Evolutionary conservation across 2,329 filamentous ascomycete genomes (phyloP).

Genomic region (Alternaria sp.): DNA sequence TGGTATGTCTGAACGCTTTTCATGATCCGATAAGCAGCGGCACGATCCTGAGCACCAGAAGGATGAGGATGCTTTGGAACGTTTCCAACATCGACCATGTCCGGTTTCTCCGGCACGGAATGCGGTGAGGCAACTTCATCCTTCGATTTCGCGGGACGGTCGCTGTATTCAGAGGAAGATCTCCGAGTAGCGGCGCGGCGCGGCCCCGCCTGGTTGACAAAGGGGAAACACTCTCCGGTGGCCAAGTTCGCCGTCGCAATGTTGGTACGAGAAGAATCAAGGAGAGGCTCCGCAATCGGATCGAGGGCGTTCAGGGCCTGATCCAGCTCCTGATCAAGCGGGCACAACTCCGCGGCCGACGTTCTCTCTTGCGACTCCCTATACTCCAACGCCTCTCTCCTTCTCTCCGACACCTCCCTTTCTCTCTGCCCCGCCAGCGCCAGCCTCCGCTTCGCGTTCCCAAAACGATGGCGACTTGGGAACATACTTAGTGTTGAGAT

Average conservation of each 20-base stretch:
- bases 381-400: neutral
- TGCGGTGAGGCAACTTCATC: neutral
- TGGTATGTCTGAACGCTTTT: neutral
- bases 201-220: neutral
- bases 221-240: neutral
- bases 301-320: neutral
- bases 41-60: neutral
- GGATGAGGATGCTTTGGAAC: neutral
- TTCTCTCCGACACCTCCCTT: neutral
- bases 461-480: neutral
- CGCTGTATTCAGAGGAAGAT: constrained; percentile 3
- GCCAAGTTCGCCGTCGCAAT: neutral
- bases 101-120: neutral
- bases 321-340: neutral
- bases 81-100: neutral
- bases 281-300: neutral
- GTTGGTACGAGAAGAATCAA: neutral
- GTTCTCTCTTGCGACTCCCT: neutral
- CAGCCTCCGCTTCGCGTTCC: neutral
- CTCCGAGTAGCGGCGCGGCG: neutral
- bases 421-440: accelerated
- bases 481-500: neutral
- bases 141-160: neutral
- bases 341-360: neutral
- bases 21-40: neutral